These are phyloP conservation scores for Coprinopsis strossmayeri DNA, from an alignment of 768 basidiomycete genomes.

Conservation along the genomic window DNA sequence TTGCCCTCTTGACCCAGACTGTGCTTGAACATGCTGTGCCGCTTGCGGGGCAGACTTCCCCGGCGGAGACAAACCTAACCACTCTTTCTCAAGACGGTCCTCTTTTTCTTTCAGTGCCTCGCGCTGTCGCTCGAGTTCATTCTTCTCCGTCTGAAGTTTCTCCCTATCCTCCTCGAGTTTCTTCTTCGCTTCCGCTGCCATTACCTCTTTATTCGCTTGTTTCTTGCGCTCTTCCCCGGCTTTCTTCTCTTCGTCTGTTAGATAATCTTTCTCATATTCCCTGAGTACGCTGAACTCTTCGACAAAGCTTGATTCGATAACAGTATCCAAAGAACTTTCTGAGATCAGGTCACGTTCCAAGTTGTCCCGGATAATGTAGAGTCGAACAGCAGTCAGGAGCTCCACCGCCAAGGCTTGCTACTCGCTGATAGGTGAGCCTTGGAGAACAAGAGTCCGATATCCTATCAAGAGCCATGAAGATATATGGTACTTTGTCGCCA, in stretches of 20 bases:
- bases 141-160: not conserved
- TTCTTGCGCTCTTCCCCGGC: not conserved
- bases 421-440: constrained; percentile 16
- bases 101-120: not conserved
- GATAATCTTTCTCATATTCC: not conserved
- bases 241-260: constrained; percentile 3
- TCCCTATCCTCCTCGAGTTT: not conserved
- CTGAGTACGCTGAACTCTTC: not conserved
- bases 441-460: constrained; percentile 18
- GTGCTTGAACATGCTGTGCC: too few species aligned
- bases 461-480: constrained; percentile 25
- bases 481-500: constrained; percentile 25
- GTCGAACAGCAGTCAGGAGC: constrained; percentile 15
- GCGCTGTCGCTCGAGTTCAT: not conserved
- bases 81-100: not conserved
- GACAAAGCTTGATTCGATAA: not conserved
- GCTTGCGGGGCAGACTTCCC: too few species aligned
- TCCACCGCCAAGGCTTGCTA: constrained; percentile 24
- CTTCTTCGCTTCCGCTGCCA: not conserved
- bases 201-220: not conserved
- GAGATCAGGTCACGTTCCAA: not conserved
- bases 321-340: too few species aligned
- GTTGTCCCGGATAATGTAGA: constrained; percentile 13
- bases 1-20: too few species aligned
- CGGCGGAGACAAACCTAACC: too few species aligned